Conservation (phyloP, 176 grass and related monocot genomes). For the Thinopyrum elongatum region DNA sequence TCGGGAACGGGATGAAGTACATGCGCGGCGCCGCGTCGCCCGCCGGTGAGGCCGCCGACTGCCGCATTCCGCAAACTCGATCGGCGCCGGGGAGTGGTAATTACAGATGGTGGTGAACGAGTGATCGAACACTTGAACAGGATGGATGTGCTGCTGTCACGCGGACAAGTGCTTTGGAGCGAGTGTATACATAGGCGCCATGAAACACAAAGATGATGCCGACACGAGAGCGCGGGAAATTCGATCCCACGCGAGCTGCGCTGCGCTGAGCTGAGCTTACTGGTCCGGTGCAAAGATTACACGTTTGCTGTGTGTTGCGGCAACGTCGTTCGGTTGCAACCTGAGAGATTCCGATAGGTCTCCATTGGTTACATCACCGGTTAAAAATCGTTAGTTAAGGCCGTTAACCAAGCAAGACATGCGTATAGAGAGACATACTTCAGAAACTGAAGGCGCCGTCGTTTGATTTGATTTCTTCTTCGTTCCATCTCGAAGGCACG, state of each 20-base stretch:
- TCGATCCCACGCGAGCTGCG: not conserved
- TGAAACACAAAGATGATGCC: constrained; percentile 35
- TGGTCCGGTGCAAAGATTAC: not conserved
- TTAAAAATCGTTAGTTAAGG: too few species aligned
- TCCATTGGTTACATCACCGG: too few species aligned
- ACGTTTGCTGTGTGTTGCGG: not conserved
- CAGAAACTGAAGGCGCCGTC: too few species aligned
- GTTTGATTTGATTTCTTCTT: too few species aligned
- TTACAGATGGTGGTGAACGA: not conserved
- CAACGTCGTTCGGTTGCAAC: not conserved
- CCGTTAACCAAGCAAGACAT: too few species aligned
- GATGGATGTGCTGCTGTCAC: not conserved
- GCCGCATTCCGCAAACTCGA: constrained; percentile 9
- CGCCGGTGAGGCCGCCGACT: not conserved
- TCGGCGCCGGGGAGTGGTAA: not conserved
- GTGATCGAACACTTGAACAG: not conserved
- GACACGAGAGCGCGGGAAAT: not conserved
- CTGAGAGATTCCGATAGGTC: too few species aligned
- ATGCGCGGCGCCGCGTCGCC: constrained; percentile 23
- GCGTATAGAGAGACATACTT: too few species aligned
- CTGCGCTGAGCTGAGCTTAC: not conserved
- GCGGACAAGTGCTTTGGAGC: not conserved
- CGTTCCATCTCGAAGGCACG: too few species aligned
- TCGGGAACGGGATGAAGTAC: constrained; percentile 71
- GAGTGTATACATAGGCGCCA: not conserved